Percentiles rank a stretch among this genome's conserved stretches.
Evolutionary conservation across 495 filamentous ascomycete genomes (phyloP).

Genomic region (Lepraria neglecta): DNA sequence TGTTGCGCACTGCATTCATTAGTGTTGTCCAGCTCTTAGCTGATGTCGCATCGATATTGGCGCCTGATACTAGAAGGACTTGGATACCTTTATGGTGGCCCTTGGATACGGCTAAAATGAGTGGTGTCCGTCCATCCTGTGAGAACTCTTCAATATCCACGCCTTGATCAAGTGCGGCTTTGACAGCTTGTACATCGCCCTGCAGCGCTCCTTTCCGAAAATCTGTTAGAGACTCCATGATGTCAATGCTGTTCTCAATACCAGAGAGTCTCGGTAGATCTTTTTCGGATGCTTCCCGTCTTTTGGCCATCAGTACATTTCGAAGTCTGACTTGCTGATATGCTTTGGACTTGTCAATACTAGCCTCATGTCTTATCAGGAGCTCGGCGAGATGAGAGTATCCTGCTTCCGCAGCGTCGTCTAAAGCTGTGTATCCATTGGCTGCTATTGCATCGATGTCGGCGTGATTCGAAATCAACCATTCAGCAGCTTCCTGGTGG

Average conservation of each 20-base stretch:
- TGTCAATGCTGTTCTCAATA: neutral
- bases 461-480: too few species aligned
- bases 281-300: neutral
- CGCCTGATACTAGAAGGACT: neutral
- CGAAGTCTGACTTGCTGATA: neutral
- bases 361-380: neutral
- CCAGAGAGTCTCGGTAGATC: neutral
- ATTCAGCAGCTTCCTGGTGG: too few species aligned
- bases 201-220: neutral
- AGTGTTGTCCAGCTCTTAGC: neutral
- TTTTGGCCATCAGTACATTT: neutral
- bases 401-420: neutral
- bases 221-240: neutral
- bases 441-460: neutral
- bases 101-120: neutral
- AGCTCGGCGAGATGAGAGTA: neutral
- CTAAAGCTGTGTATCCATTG: neutral
- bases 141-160: neutral
- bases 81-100: neutral
- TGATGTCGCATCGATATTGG: slow-evolving; percentile 1
- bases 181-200: neutral
- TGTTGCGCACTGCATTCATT: neutral
- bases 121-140: neutral
- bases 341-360: neutral
- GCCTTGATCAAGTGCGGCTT: neutral